Percentiles rank a stretch among this genome's conserved stretches.
phyloP scores from a whole-genome alignment of 768 basidiomycete species.

The Suillus ampliporus region DNA sequence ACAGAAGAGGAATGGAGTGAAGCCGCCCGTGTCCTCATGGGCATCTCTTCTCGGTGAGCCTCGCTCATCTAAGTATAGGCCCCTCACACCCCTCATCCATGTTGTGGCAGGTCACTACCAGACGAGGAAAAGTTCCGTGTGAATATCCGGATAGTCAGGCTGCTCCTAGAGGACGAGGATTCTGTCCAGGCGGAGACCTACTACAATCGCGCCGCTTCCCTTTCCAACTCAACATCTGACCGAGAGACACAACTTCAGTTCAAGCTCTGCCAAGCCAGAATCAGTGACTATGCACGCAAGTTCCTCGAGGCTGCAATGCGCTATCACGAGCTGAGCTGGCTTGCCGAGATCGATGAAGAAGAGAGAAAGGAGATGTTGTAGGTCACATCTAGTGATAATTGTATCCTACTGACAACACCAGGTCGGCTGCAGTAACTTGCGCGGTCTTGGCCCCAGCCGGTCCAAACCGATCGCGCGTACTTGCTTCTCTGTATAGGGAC shows the following conservation, averaged over 20 bases:
- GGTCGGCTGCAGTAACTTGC: slow-evolving; percentile 91
- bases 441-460: slow-evolving; percentile 97
- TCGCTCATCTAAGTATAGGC: slow-evolving; percentile 51
- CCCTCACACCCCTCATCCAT: slow-evolving; percentile 6
- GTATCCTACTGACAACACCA: slow-evolving; percentile 36
- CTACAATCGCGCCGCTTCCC: slow-evolving; percentile 92
- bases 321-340: slow-evolving; percentile 95
- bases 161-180: slow-evolving; percentile 95
- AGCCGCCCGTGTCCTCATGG: slow-evolving; percentile 90
- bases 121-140: slow-evolving; percentile 89
- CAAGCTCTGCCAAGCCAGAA: slow-evolving; percentile 93
- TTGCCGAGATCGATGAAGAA: slow-evolving; percentile 90
- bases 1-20: slow-evolving; percentile 92
- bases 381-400: slow-evolving; percentile 36
- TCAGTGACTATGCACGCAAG: slow-evolving; percentile 89
- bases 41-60: slow-evolving; percentile 84
- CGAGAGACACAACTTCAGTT: slow-evolving; percentile 82
- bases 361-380: slow-evolving; percentile 92
- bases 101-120: slow-evolving; percentile 54
- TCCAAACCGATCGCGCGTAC: slow-evolving; percentile 90
- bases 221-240: slow-evolving; percentile 81
- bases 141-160: slow-evolving; percentile 92
- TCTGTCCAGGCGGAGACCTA: slow-evolving; percentile 98
- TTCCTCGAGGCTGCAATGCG: slow-evolving; percentile 94
- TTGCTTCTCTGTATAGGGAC: slow-evolving; percentile 93